Conservation (phyloP, 371 early-diverging fungal species). For the Thermomucor indicae-seudaticae region DNA sequence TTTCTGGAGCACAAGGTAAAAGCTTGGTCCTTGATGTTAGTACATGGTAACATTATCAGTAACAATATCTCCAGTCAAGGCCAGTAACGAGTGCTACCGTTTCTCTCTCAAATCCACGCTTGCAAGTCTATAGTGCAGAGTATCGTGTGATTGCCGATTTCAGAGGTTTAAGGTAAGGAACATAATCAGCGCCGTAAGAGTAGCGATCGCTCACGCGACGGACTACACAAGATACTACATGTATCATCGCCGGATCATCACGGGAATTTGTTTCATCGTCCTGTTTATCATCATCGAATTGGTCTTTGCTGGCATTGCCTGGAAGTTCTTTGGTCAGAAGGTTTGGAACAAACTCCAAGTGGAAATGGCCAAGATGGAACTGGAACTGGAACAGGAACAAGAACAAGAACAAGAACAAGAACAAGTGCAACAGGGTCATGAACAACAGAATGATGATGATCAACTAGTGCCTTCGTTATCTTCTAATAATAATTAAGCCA, state of each 20-base stretch:
- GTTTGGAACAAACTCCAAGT: constrained; percentile 34
- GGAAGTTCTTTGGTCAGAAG: constrained; percentile 58
- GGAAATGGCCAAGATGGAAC: constrained; percentile 1
- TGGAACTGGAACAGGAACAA: constrained; percentile 1
- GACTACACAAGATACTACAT: constrained; percentile 76
- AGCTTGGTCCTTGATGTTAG: too few relatives aligned
- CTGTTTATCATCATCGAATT: constrained; percentile 76
- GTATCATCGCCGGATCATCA: constrained; percentile 82
- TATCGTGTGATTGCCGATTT: constrained; percentile 80
- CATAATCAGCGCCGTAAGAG: background rate
- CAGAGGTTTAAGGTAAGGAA: constrained; percentile 58
- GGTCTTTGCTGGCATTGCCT: constrained; percentile 62
- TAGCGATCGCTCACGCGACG: background rate
- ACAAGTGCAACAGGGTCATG: background rate
- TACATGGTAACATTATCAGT: too few relatives aligned
- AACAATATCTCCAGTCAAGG: constrained; percentile 22
- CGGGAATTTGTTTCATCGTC: constrained; percentile 64
- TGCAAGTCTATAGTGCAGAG: constrained; percentile 73
- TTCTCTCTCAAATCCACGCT: constrained; percentile 51
- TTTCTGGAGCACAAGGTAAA: constrained; percentile 59
- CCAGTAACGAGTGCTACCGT: constrained; percentile 68
- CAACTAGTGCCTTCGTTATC: background rate
- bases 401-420: background rate
- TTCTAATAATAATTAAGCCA: background rate
- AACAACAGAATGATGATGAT: background rate